Evolutionary conservation across 2,329 filamentous ascomycete genomes (phyloP).

Genomic region (Thielaviopsis euricoi): DNA sequence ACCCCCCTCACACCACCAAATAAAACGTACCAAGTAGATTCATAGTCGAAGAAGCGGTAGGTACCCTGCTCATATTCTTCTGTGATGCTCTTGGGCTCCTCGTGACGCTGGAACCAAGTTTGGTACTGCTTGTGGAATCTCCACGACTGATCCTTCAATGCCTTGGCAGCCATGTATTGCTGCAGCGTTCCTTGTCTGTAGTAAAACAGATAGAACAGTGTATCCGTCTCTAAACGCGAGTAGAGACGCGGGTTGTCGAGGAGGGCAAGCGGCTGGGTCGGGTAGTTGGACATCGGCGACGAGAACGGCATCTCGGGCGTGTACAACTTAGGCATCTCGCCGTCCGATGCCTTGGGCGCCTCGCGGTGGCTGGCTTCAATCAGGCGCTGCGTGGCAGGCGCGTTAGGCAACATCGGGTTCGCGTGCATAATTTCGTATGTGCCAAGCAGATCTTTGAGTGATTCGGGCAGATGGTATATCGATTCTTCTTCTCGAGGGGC

Average conservation of each 20-base stretch:
- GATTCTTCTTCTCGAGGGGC: constrained; percentile 47
- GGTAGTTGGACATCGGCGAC: constrained; percentile 63
- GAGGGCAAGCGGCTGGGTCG: constrained; percentile 77
- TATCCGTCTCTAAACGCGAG: constrained; percentile 80
- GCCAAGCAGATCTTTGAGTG: constrained; percentile 76
- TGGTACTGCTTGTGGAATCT: constrained; percentile 99
- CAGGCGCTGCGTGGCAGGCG: constrained; percentile 55
- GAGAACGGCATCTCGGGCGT: constrained; percentile 67
- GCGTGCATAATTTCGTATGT: constrained; percentile 75
- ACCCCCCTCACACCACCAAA: not conserved
- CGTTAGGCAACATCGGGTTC: constrained; percentile 42
- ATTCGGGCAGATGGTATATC: constrained; percentile 81
- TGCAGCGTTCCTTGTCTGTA: constrained; percentile 94
- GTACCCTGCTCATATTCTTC: constrained; percentile 98
- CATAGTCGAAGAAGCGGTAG: constrained; percentile 98
- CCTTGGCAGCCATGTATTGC: constrained; percentile 87
- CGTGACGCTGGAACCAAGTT: constrained; percentile 97
- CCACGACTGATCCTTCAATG: constrained; percentile 97
- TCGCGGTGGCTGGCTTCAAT: constrained; percentile 58
- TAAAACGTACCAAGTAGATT: constrained; percentile 77
- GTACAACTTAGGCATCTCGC: constrained; percentile 70
- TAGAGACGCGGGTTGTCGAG: constrained; percentile 87
- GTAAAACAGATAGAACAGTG: constrained; percentile 97
- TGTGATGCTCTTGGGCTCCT: constrained; percentile 96
- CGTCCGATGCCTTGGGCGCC: constrained; percentile 60